Evolutionary conservation across 176 grass and related monocot genomes (phyloP).

Genomic region (Canna indica): DNA sequence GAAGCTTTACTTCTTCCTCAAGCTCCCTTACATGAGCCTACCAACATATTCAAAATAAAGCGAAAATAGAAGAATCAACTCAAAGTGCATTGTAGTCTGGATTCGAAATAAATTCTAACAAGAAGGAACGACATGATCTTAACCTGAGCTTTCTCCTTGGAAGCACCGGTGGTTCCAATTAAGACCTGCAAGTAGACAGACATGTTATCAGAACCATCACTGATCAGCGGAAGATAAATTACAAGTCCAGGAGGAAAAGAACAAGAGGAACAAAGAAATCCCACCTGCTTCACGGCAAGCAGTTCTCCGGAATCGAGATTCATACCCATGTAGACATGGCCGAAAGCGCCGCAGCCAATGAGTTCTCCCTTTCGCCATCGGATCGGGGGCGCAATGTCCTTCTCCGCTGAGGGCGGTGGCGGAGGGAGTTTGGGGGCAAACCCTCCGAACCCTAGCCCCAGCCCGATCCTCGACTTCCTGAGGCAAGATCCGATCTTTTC

Average conservation of each 20-base stretch:
- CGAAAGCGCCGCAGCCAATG: slow-evolving; percentile 78
- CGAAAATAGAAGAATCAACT: background rate
- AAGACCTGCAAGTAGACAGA: slow-evolving; percentile 53
- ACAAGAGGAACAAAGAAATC: background rate
- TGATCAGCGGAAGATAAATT: background rate
- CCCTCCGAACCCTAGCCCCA: slow-evolving; percentile 46
- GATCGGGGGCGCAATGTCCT: slow-evolving; percentile 20
- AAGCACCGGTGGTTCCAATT: slow-evolving; percentile 66
- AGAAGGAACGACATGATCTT: background rate
- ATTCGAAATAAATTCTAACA: background rate
- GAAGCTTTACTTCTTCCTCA: slow-evolving; percentile 97
- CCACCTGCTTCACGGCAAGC: slow-evolving; percentile 86
- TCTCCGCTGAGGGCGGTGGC: background rate
- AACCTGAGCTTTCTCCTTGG: slow-evolving; percentile 90
- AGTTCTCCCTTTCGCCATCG: slow-evolving; percentile 90
- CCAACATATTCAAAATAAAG: slow-evolving; percentile 4
- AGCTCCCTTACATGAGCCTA: slow-evolving; percentile 89
- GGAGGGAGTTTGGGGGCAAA: slow-evolving; percentile 27
- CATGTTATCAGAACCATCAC: background rate
- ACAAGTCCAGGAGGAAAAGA: background rate
- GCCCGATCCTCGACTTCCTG: slow-evolving; percentile 70
- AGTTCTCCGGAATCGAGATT: slow-evolving; percentile 97
- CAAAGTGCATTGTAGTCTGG: background rate
- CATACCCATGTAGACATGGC: slow-evolving; percentile 97
- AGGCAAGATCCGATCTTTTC: slow-evolving; percentile 60